These are phyloP conservation scores for Myrmaecium sp. DNA, from an alignment of 2,329 filamentous ascomycete genomes.

Conservation along the genomic window DNA sequence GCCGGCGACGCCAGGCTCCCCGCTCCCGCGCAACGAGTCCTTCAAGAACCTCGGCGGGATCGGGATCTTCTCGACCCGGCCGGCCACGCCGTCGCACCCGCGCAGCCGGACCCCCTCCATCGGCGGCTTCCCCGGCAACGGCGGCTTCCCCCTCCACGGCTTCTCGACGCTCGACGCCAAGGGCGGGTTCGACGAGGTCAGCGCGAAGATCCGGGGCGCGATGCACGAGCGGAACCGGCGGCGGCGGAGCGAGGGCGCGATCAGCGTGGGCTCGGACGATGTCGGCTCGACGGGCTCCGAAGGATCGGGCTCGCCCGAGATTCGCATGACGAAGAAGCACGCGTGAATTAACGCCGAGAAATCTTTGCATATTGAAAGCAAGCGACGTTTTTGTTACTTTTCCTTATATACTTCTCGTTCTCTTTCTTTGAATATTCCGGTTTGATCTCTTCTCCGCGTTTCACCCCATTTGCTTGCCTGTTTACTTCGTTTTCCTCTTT, in stretches of 20 bases:
- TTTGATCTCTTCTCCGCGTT: too few species aligned
- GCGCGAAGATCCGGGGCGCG: slow-evolving; percentile 63
- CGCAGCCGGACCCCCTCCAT: slow-evolving; percentile 45
- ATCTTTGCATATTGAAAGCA: too few species aligned
- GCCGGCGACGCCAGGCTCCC: slow-evolving; percentile 8
- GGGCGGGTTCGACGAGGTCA: slow-evolving; percentile 66
- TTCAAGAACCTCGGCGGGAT: slow-evolving; percentile 80
- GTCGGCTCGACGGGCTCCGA: too few species aligned
- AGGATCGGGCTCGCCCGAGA: too few species aligned
- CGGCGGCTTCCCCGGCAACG: slow-evolving; percentile 42
- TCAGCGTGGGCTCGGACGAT: slow-evolving; percentile 1
- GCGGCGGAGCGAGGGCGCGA: slow-evolving; percentile 30
- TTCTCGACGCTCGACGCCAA: slow-evolving; percentile 52
- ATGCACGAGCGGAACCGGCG: slow-evolving; percentile 62
- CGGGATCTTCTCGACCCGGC: slow-evolving; percentile 78
- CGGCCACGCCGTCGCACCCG: slow-evolving; percentile 60
- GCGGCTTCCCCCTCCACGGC: slow-evolving; percentile 47
- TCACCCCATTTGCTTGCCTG: too few species aligned
- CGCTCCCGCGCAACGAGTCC: slow-evolving; percentile 69
- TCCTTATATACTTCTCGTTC: too few species aligned
- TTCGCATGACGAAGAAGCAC: too few species aligned
- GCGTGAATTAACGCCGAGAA: too few species aligned
- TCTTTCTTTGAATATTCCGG: too few species aligned
- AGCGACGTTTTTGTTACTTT: too few species aligned
- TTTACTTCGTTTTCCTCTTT: too few species aligned